Conservation (phyloP, 352 stramenopile species). For the Phytopythium sindhum region DNA sequence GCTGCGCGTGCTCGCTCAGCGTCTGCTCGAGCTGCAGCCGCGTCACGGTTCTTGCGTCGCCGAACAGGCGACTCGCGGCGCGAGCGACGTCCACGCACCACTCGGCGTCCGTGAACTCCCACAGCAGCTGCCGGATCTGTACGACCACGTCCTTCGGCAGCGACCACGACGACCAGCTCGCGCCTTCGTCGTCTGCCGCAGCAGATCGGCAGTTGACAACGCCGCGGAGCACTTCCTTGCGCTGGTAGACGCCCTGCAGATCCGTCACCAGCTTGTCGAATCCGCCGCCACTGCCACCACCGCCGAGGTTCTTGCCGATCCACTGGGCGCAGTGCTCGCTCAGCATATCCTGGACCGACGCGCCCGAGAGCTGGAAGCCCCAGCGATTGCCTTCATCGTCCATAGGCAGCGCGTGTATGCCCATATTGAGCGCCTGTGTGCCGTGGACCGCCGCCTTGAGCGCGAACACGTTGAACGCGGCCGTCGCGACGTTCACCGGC, state of each 20-base stretch:
- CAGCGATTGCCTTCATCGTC: conserved; percentile 57
- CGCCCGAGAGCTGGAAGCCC: conserved; percentile 46
- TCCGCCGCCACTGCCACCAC: conserved; percentile 2
- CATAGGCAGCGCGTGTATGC: conserved; percentile 34
- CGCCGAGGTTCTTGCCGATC: conserved; percentile 41
- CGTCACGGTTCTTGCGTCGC: conserved; percentile 9
- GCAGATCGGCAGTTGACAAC: conserved; percentile 17
- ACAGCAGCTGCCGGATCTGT: conserved; percentile 45
- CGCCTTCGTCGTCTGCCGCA: conserved; percentile 4
- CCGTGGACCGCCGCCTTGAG: conserved; percentile 23
- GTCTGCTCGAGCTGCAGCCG: conserved; percentile 35
- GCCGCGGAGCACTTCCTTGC: conserved; percentile 39
- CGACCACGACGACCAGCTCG: background rate
- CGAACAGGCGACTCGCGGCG: conserved; percentile 15
- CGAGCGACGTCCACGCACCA: conserved; percentile 42
- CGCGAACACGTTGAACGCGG: conserved; percentile 27
- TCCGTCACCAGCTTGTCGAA: conserved; percentile 58
- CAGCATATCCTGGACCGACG: conserved; percentile 41
- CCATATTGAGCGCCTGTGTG: conserved; percentile 27
- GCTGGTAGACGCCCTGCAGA: conserved; percentile 36
- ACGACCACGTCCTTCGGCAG: conserved; percentile 22
- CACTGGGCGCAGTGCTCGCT: conserved; percentile 54
- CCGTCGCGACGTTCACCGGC: conserved; percentile 44
- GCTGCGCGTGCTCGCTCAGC: conserved; percentile 24
- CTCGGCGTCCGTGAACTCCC: conserved; percentile 38